A percentile compares a stretch with the other conserved stretches of the same genome.
phyloP scores from a whole-genome alignment of 2,329 filamentous ascomycete species.

The Fusarium pilosicola region DNA sequence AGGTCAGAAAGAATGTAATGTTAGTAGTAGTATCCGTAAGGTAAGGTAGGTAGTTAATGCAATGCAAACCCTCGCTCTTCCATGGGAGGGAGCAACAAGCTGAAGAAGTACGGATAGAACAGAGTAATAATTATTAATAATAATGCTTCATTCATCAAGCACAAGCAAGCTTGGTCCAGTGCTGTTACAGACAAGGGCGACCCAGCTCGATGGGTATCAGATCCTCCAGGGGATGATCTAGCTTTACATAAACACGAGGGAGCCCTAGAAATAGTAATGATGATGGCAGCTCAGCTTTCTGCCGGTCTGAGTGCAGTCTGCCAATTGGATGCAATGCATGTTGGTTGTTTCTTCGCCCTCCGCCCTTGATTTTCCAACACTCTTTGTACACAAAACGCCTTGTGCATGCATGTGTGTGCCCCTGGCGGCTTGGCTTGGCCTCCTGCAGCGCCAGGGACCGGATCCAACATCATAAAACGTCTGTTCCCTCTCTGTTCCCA shows the following conservation, averaged over 20 bases:
- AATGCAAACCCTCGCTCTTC: constrained; percentile 7
- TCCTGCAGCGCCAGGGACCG: constrained; percentile 5
- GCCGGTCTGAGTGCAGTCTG: not conserved
- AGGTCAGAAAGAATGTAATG: constrained; percentile 33
- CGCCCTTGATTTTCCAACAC: not conserved
- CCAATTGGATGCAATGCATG: not conserved
- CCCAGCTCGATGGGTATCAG: constrained; percentile 33
- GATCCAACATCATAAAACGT: constrained; percentile 25
- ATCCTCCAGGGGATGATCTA: constrained; percentile 10
- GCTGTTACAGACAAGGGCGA: constrained; percentile 24
- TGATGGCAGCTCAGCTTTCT: not conserved
- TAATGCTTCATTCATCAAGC: not conserved
- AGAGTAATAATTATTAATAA: constrained; percentile 1
- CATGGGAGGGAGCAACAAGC: constrained; percentile 6
- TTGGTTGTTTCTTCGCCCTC: not conserved
- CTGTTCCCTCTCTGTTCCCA: not conserved
- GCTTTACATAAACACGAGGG: not conserved
- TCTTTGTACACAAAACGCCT: constrained; percentile 6
- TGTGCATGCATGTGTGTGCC: not conserved
- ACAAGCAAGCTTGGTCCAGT: not conserved
- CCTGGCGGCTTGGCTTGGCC: constrained; percentile 17
- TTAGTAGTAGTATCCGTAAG: not conserved
- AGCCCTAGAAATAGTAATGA: not conserved
- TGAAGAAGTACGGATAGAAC: constrained; percentile 9
- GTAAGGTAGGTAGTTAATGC: not conserved